Conservation (phyloP, 169 alveolate genomes). For the Hepatocystis sp. region DNA sequence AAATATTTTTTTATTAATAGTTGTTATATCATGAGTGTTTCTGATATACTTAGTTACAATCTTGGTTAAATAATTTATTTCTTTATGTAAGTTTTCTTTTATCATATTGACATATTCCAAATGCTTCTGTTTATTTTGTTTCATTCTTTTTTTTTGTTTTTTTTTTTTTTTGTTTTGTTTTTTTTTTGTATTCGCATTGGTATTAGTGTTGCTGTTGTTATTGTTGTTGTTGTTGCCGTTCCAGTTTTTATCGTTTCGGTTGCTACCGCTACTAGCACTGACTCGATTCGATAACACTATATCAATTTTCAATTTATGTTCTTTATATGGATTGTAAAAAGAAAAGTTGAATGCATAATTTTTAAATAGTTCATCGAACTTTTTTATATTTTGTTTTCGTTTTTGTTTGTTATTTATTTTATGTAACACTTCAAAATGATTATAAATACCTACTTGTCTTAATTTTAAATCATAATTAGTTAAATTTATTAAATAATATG, state of each 20-base stretch:
- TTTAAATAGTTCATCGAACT: slow-evolving; percentile 69
- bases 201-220: too few relatives aligned
- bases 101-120: slow-evolving; percentile 8
- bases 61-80: slow-evolving; percentile 50
- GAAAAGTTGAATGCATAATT: slow-evolving; percentile 74
- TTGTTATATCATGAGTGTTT: slow-evolving; percentile 31
- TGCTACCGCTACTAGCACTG: too few relatives aligned
- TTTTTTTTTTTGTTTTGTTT: slow-evolving; percentile 4
- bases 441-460: slow-evolving; percentile 69
- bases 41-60: slow-evolving; percentile 42
- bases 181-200: too few relatives aligned
- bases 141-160: neutral
- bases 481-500: slow-evolving; percentile 62
- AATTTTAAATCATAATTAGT: slow-evolving; percentile 47
- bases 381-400: slow-evolving; percentile 23
- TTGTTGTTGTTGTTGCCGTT: too few relatives aligned
- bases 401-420: slow-evolving; percentile 50
- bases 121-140: neutral
- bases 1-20: slow-evolving; percentile 38
- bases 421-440: slow-evolving; percentile 57
- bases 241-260: too few relatives aligned
- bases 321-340: slow-evolving; percentile 72
- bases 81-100: slow-evolving; percentile 12
- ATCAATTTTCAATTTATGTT: slow-evolving; percentile 34
- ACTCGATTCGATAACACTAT: slow-evolving; percentile 7